These are phyloP conservation scores for Tausonia pullulans DNA, from an alignment of 1,284 basidiomycete species.

Conservation along the genomic window DNA sequence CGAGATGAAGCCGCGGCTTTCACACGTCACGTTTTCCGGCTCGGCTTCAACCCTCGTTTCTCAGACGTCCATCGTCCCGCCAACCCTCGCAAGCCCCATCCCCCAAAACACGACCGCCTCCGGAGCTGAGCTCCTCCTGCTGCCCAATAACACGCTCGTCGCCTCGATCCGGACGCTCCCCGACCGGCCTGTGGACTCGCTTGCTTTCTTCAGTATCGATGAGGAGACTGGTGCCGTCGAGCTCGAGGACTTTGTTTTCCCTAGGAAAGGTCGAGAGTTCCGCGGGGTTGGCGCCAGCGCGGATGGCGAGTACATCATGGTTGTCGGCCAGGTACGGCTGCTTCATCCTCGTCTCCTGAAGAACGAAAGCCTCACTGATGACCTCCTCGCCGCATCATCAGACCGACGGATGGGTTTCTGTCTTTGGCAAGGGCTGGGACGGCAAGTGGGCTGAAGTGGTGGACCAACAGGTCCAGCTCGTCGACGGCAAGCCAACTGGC, in stretches of 20 bases:
- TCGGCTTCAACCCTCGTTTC: background rate
- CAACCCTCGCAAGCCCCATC: background rate
- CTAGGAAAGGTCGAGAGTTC: constrained; percentile 4
- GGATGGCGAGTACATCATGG: constrained; percentile 6
- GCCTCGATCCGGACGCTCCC: constrained; percentile 2
- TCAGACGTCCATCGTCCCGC: constrained; percentile 5
- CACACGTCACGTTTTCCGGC: background rate
- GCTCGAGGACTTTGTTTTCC: background rate
- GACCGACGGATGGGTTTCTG: constrained; percentile 7
- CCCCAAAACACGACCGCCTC: background rate
- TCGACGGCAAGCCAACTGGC: background rate
- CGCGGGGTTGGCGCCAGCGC: constrained; percentile 3
- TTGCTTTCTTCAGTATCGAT: background rate
- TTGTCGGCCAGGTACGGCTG: background rate
- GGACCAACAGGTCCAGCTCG: constrained; percentile 1
- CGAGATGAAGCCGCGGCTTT: background rate
- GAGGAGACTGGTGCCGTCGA: background rate
- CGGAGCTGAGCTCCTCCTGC: constrained; percentile 1
- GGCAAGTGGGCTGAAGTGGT: constrained; percentile 6
- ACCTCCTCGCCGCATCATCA: background rate
- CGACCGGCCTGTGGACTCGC: background rate
- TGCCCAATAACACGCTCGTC: constrained; percentile 1
- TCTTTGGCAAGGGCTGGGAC: constrained; percentile 3
- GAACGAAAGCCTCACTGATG: background rate
- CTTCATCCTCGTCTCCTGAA: background rate